Conservation (phyloP, 2,329 filamentous ascomycete genomes). For the Hymenoscyphus fraxineus region DNA sequence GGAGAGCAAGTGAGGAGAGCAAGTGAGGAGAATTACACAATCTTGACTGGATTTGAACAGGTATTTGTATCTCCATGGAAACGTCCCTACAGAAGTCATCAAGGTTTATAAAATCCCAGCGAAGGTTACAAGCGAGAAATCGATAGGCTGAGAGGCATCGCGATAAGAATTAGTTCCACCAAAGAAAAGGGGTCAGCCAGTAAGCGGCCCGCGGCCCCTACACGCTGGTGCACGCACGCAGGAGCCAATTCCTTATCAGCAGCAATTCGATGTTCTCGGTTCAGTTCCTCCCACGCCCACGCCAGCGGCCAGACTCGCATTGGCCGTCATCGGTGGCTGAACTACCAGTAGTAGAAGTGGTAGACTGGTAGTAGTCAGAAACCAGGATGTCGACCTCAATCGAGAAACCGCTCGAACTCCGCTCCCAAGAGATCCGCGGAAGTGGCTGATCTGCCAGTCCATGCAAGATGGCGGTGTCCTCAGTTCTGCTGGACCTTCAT, state of each 20-base stretch:
- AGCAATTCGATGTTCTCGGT: background rate
- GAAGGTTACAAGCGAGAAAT: constrained; percentile 1
- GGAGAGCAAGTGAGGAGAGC: no score
- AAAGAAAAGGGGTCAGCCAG: background rate
- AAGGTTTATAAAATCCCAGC: background rate
- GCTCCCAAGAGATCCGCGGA: constrained; percentile 15
- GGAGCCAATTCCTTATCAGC: background rate
- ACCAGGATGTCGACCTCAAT: no score
- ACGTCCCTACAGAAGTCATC: background rate
- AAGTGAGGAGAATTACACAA: background rate
- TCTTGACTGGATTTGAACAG: background rate
- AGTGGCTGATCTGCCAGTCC: constrained; percentile 13
- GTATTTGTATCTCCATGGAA: constrained; percentile 2
- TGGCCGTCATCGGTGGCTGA: background rate
- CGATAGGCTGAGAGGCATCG: background rate
- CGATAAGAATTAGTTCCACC: background rate
- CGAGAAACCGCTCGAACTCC: background rate
- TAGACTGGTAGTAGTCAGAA: no score
- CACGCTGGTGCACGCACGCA: no score
- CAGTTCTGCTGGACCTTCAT: background rate
- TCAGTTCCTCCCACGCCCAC: no score
- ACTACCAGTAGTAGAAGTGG: background rate
- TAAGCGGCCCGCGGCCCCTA: background rate
- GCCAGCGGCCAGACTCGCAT: background rate
- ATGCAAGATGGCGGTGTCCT: constrained; percentile 1